Base-by-base conservation (phyloP, 768 basidiomycete species). In the Mycena polygramma region DNA sequence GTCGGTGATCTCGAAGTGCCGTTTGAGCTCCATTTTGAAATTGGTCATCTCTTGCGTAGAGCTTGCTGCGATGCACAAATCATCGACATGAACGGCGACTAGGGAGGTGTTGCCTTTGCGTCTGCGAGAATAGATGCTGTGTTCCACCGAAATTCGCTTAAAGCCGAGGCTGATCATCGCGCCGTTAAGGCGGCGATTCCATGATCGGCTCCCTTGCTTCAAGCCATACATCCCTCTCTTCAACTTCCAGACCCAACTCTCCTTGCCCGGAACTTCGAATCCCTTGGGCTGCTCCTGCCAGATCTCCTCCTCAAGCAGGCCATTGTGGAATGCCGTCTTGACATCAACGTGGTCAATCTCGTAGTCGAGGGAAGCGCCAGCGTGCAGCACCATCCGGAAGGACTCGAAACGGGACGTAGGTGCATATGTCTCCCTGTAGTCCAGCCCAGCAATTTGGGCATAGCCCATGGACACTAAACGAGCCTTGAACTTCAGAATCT, bases 81-180 rank as follows among this genome's bases (percentile, higher is more conserved):
- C 78, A 52, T 81, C 77, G 0, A 79, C 79, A 69, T 75, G 80
- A 0, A 81, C 66, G 0, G 77, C 64, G 4, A 55, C 54, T 1
- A 55, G n/a, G n/a, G n/a, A n/a, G n/a, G n/a, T n/a, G n/a, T n/a
- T n/a, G n/a, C n/a, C n/a, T n/a, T n/a, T n/a, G n/a, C n/a, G n/a
- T n/a, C n/a, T n/a, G n/a, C n/a, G n/a, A n/a, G n/a, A n/a, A n/a
- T n/a, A n/a, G n/a, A n/a, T n/a, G n/a, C n/a, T n/a, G n/a, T n/a
- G n/a, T n/a, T n/a, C n/a, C n/a, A n/a, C n/a, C n/a, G n/a, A n/a
- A n/a, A n/a, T n/a, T n/a, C n/a, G n/a, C n/a, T n/a, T n/a, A n/a
- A n/a, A n/a, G n/a, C n/a, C n/a, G n/a, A n/a, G n/a, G n/a, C n/a
- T n/a, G n/a, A n/a, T n/a, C n/a, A n/a, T n/a, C n/a, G n/a, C n/a